phyloP scores from a whole-genome alignment of 495 filamentous ascomycete genomes.

The Annulohypoxylon nitens region DNA sequence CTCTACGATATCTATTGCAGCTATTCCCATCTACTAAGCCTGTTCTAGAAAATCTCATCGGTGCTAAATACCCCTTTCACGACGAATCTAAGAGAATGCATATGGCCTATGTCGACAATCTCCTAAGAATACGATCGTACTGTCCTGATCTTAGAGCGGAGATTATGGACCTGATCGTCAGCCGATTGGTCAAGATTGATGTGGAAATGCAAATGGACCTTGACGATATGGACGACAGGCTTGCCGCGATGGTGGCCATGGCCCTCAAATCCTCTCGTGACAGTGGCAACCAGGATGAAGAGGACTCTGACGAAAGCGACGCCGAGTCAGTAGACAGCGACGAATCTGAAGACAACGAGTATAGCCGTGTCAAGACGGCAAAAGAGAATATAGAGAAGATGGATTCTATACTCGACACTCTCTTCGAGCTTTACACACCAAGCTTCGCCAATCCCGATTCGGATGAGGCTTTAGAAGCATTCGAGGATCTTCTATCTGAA shows the following conservation, averaged over 20 bases:
- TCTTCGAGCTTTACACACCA: slow-evolving; percentile 84
- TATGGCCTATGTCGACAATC: slow-evolving; percentile 81
- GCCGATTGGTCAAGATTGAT: slow-evolving; percentile 89
- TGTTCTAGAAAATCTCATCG: slow-evolving; percentile 73
- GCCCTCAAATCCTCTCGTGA: slow-evolving; percentile 53
- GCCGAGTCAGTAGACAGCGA: slow-evolving; percentile 66
- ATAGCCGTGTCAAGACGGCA: slow-evolving; percentile 68
- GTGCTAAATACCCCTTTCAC: slow-evolving; percentile 77
- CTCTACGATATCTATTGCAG: slow-evolving; percentile 78
- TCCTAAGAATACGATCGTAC: slow-evolving; percentile 79
- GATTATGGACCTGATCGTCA: slow-evolving; percentile 84
- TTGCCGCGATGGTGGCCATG: slow-evolving; percentile 63
- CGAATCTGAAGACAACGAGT: slow-evolving; percentile 60
- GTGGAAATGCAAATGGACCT: slow-evolving; percentile 94
- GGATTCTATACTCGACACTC: slow-evolving; percentile 88
- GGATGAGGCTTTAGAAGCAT: slow-evolving; percentile 62
- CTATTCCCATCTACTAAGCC: slow-evolving; percentile 80
- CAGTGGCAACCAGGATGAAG: slow-evolving; percentile 58
- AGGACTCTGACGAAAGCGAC: slow-evolving; percentile 73
- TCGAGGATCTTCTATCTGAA: slow-evolving; percentile 82
- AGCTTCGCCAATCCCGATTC: slow-evolving; percentile 70
- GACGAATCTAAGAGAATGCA: slow-evolving; percentile 79
- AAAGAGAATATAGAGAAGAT: slow-evolving; percentile 89
- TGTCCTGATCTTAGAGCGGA: slow-evolving; percentile 83
- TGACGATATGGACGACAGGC: slow-evolving; percentile 77